These are phyloP conservation scores for Podosphaera fusca DNA, from an alignment of 2,329 filamentous ascomycete genomes.

Conservation along the genomic window DNA sequence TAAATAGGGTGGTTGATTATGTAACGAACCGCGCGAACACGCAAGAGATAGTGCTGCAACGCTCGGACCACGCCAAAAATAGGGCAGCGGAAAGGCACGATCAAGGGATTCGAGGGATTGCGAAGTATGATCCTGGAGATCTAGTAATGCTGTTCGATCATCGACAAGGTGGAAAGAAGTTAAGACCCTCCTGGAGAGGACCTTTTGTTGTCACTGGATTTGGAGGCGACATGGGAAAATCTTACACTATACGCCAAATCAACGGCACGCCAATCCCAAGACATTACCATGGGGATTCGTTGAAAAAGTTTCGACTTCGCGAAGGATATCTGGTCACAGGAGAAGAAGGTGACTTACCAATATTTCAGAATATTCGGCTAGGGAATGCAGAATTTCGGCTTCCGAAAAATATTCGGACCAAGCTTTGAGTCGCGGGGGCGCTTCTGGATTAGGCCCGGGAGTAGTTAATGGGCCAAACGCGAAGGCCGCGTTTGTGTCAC, in stretches of 20 bases:
- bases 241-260: neutral
- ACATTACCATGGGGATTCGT: neutral
- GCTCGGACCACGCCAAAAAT: neutral
- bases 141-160: neutral
- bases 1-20: neutral
- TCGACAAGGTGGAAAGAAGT: neutral
- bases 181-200: neutral
- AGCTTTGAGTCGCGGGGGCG: too few relatives aligned
- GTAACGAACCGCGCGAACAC: neutral
- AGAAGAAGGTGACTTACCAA: too few relatives aligned
- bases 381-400: too few relatives aligned
- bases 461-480: too few relatives aligned
- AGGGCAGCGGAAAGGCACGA: neutral
- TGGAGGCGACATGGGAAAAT: neutral
- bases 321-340: too few relatives aligned
- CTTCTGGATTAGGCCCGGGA: too few relatives aligned
- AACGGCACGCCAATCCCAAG: neutral
- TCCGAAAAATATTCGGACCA: too few relatives aligned
- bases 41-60: neutral
- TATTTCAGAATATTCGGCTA: too few relatives aligned
- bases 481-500: too few relatives aligned
- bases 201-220: neutral
- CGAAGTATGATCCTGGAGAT: neutral
- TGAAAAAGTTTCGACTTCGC: neutral
- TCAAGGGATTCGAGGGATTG: neutral